Conservation (phyloP, 2,329 filamentous ascomycete genomes). For the Coniella vitis region DNA sequence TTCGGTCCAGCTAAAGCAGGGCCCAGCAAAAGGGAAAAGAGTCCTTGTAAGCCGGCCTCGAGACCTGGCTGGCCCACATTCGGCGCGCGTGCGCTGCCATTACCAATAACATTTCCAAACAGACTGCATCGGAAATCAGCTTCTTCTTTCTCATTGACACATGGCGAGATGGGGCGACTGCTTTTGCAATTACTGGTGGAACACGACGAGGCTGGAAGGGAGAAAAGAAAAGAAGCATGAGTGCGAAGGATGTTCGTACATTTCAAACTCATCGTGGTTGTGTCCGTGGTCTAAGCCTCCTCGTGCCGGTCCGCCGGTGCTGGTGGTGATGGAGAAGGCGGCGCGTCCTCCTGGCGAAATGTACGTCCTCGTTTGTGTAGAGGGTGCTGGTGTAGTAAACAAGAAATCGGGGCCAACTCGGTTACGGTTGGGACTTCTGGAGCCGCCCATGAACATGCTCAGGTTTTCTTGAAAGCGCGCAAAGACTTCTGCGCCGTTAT, state of each 20-base stretch:
- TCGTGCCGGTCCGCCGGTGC: conserved; percentile 1
- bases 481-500: conserved; percentile 30
- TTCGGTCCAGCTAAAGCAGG: conserved; percentile 31
- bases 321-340: conserved; percentile 15
- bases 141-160: background rate
- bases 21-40: conserved; percentile 46
- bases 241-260: conserved; percentile 34
- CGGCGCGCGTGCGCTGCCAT: conserved; percentile 22
- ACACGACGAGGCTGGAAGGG: background rate
- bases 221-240: background rate
- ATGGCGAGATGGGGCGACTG: conserved; percentile 15
- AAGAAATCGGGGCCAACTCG: conserved; percentile 3
- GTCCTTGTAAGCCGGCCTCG: conserved; percentile 39
- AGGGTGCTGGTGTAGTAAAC: background rate
- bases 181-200: conserved; percentile 3
- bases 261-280: conserved; percentile 37
- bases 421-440: conserved; percentile 21
- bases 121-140: conserved; percentile 36
- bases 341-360: conserved; percentile 5
- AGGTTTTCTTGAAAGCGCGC: conserved; percentile 30
- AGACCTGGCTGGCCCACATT: conserved; percentile 23
- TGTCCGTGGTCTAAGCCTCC: conserved; percentile 34
- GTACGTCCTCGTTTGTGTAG: conserved; percentile 9
- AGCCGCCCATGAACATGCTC: conserved; percentile 34
- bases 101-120: conserved; percentile 39